Base-by-base conservation (phyloP, 208 protist species). In the Leishmania tarentolae region DNA sequence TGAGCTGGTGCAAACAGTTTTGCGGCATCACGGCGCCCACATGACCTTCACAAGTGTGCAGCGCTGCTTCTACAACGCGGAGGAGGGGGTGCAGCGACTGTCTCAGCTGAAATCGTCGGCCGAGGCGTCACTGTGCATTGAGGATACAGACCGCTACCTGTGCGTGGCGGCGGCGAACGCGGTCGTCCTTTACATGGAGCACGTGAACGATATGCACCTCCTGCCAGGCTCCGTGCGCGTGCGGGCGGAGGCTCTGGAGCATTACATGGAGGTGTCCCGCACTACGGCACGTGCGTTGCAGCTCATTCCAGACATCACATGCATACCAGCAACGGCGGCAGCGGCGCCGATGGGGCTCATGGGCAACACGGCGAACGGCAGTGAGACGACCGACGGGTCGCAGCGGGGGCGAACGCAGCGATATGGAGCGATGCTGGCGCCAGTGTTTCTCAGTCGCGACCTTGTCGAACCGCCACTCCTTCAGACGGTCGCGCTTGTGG, bases 21-120 rank as follows among this genome's bases (percentile, higher is more conserved):
- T 94, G 79, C 81, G 83, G 44, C 85, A 94, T 72, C 90, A 93
- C 83, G 78, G 77, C 52, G 72, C 81, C 35, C 81, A 88, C 59
- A 88, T 93, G 66, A 95, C 90, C 37, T 93, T 97, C 81, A 96
- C 94, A 7, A 89, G 88, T 53, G 89, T 97, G 74, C 91, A 86
- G 79, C 83, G 94, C 47, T 84, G 92, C 47, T 93, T 89, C 79
- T 97, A 95, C 83, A 75, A 95, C 75, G 83, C 86, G 44, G 87
- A 93, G 70, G 84, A 81, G 1, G 94, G 94, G 15, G 91, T 92
- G 56, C 78, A 83, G 56, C 90, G 91, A 28, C 83, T 97, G 61
- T 56, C 79, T 19, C 56, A 87, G 75, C 89, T 97, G 9, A 87
- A 90, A 63, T 94, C 92, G 44, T 83, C 69, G 31, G 50, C 59